Base-by-base conservation (phyloP, 495 filamentous ascomycete genomes). In the Penicillium cinerascens region DNA sequence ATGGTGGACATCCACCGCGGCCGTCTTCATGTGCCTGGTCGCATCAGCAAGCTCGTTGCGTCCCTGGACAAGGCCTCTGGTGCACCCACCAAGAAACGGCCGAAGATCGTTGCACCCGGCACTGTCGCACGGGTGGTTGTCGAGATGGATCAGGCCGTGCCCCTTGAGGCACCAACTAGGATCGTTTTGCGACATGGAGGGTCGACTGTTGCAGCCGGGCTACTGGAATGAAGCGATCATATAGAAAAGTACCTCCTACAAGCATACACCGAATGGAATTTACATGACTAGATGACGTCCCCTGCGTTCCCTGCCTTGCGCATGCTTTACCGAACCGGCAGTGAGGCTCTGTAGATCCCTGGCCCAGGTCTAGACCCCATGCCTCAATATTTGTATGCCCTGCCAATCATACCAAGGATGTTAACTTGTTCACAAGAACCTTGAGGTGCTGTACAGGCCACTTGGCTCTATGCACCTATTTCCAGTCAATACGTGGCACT, bases 1-100 rank as follows among this genome's bases (percentile, higher is more conserved):
- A 77, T 80, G 50, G 84, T 97, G 33, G 93, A 96, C 61, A 81
- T 97, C 16, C 91, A 95, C 66, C 76, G 88, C 21, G 95, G 95
- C 2, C 78, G 90, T 25, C 71, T 97, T 49, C 87, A 95, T 68
- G 82, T 83, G 0, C 78, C 90, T 0, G 93, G 87, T 2, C 83
- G 80, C 52, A 86, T 97, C 42, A 76, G 76, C 52, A 74, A 78
- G 49, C 73, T 98, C 56, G 63, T 86, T 9, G 87, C 86, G 2
- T 71, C 84, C 13, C 63, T 96, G 49, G 89, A 96, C 66, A 95
- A 93, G 68, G 70, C 72, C 9, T 85, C 81, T 21, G 87, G 89
- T 9, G 60, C 54, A 2, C 71, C 85, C 27, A 65, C 80, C 36
- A 95, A 95, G 76, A 93, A 91, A 75, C 91, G 86, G 60, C 90